Percentiles rank a stretch among this genome's conserved stretches.
phyloP scores from a whole-genome alignment of 2,329 filamentous ascomycete species.

The Xylariaceae sp. region DNA sequence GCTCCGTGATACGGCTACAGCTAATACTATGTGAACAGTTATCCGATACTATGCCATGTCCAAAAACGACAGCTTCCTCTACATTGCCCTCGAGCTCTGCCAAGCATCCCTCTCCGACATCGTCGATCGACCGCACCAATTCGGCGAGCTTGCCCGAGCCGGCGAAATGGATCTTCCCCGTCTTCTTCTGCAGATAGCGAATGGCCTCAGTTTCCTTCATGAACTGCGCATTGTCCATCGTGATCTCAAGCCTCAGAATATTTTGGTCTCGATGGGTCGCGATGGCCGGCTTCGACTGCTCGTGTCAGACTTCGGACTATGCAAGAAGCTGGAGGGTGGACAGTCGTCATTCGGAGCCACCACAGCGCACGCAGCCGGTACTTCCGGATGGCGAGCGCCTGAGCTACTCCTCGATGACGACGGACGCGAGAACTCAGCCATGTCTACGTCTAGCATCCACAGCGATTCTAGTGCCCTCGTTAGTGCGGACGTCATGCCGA shows the following conservation, averaged over 20 bases:
- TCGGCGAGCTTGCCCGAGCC: conserved; percentile 63
- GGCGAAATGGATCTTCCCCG: conserved; percentile 72
- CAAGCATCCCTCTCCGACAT: conserved; percentile 91
- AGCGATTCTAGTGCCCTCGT: conserved; percentile 58
- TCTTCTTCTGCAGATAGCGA: conserved; percentile 82
- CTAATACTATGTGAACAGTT: conserved; percentile 46
- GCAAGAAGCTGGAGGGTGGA: conserved; percentile 92
- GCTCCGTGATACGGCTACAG: background rate
- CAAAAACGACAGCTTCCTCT: conserved; percentile 81
- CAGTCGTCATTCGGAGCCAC: conserved; percentile 94
- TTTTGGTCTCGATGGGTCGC: conserved; percentile 73
- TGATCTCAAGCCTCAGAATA: conserved; percentile 96
- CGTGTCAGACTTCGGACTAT: conserved; percentile 95
- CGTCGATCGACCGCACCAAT: conserved; percentile 66
- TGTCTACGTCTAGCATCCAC: conserved; percentile 48
- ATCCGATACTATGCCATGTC: conserved; percentile 95
- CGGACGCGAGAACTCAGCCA: conserved; percentile 43
- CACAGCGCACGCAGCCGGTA: conserved; percentile 87
- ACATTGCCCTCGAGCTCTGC: conserved; percentile 92
- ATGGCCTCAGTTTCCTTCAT: conserved; percentile 84
- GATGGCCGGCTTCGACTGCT: conserved; percentile 72
- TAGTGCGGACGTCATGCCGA: conserved; percentile 52
- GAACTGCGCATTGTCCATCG: conserved; percentile 91
- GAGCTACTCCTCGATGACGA: conserved; percentile 84
- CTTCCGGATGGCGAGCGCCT: conserved; percentile 92